Base-by-base conservation (phyloP, 1,284 basidiomycete genomes). In the Marasmius sp. region DNA sequence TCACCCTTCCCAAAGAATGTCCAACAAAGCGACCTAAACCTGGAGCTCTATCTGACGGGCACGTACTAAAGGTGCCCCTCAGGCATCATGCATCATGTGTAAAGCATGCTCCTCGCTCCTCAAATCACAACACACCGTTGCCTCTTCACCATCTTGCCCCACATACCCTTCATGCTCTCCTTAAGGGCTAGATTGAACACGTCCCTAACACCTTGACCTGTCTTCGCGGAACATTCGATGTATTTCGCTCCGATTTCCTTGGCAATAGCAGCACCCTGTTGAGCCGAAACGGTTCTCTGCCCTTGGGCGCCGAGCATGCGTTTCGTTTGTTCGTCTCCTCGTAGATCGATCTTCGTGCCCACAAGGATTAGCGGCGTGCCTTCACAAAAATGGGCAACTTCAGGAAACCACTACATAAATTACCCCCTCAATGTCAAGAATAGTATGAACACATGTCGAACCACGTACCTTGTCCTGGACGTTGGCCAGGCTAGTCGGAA, bases 301-400 rank as follows among this genome's bases (percentile, higher is more conserved):
- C 96, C 95, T 72, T 98, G 97, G 1, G 96, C 95, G 49, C 87
- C 85, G 68, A 99, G 86, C 86, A 98, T 93, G n/a, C 93, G 87
- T 65, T 89, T 83, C 48, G 95, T 96, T 68, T 93, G 90, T 34
- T 92, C 87, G 76, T 98, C 97, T 54, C 83, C 77, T 59, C 97
- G 88, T 48, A 98, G 81, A 76, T 99, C 96, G 58, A 83, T 95
- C 81, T 99, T 99, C 57, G 95, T 95, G 33, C 88, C 96, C 54
- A 99, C 93, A 36, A 99, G 85, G 68, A 99, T 88, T 65, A 97
- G 83, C 1, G 97, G 97, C 6, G 95, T 94, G 67, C 87, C 88
- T 73, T 96, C 93, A 80, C 95, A 98, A 72, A 98, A 99, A 76
- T 99, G 97, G 45, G 93, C 90, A 62, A 99, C 94, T 78, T 99